Conservation (phyloP, 176 grass and related monocot genomes). For the Aegilops sharonensis region DNA sequence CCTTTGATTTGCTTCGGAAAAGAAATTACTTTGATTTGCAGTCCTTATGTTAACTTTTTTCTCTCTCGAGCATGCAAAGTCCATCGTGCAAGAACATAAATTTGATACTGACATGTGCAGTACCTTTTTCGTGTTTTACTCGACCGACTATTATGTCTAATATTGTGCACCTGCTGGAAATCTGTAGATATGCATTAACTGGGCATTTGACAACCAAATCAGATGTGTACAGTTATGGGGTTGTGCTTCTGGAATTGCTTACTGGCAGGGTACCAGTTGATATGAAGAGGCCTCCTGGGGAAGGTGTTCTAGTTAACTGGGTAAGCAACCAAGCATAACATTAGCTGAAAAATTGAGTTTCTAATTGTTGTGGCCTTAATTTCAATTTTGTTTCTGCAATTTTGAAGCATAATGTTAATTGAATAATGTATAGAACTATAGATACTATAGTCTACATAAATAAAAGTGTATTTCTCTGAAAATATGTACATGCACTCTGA, state of each 20-base stretch:
- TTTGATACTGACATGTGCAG: slow-evolving; percentile 13
- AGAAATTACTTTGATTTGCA: neutral
- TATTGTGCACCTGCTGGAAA: neutral
- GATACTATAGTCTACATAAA: neutral
- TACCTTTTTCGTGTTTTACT: slow-evolving; percentile 18
- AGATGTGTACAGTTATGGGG: slow-evolving; percentile 97
- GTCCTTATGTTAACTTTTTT: slow-evolving; percentile 2
- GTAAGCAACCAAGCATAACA: slow-evolving; percentile 59
- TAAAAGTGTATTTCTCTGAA: neutral
- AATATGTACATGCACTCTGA: neutral
- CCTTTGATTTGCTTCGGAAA: neutral
- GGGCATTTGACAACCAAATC: slow-evolving; percentile 99
- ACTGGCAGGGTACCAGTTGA: slow-evolving; percentile 93
- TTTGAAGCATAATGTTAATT: slow-evolving; percentile 12
- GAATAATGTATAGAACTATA: neutral
- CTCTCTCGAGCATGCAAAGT: neutral
- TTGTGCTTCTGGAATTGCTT: slow-evolving; percentile 93
- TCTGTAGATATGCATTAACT: slow-evolving; percentile 82
- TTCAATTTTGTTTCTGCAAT: slow-evolving; percentile 20
- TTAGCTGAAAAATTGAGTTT: neutral
- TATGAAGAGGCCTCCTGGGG: slow-evolving; percentile 83
- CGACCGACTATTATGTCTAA: slow-evolving; percentile 26
- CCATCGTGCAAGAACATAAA: neutral
- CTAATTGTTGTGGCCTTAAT: slow-evolving; percentile 15
- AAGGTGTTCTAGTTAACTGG: slow-evolving; percentile 93